These are phyloP conservation scores for Tanacetum coccineum DNA, from an alignment of 129 eudicot species.

Conservation along the genomic window DNA sequence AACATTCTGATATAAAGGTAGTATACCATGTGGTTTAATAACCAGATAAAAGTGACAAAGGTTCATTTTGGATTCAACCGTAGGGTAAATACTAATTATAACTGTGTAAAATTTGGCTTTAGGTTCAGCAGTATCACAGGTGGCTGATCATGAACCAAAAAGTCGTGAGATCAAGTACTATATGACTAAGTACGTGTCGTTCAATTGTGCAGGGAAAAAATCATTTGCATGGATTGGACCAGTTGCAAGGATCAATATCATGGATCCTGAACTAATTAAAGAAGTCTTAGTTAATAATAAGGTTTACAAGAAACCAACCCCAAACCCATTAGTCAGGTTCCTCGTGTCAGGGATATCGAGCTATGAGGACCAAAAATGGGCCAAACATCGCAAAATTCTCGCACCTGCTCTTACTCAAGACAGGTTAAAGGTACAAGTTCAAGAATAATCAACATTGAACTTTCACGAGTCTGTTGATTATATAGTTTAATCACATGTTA, in stretches of 20 bases:
- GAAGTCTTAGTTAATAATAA: constrained; percentile 46
- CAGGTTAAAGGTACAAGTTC: constrained; percentile 47
- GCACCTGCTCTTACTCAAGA: constrained; percentile 64
- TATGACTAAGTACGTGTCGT: no score
- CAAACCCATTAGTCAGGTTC: constrained; percentile 46
- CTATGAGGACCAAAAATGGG: constrained; percentile 73
- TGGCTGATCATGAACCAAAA: not conserved
- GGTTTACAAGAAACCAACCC: constrained; percentile 54
- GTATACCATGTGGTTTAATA: no score
- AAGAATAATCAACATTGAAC: no score
- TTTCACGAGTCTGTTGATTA: no score
- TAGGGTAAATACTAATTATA: no score
- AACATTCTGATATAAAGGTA: no score
- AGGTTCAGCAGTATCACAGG: not conserved
- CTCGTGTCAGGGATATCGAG: constrained; percentile 50
- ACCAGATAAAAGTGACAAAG: no score
- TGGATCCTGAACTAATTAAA: constrained; percentile 59
- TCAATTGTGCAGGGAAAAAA: constrained; percentile 40
- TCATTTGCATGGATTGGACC: constrained; percentile 71
- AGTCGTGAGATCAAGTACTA: no score
- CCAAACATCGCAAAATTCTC: constrained; percentile 60
- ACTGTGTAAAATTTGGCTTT: no score
- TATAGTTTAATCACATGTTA: no score
- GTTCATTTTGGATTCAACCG: no score
- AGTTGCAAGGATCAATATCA: constrained; percentile 39